These are phyloP conservation scores for Rosa lucieae DNA, from an alignment of 306 rosid species.

Conservation along the genomic window DNA sequence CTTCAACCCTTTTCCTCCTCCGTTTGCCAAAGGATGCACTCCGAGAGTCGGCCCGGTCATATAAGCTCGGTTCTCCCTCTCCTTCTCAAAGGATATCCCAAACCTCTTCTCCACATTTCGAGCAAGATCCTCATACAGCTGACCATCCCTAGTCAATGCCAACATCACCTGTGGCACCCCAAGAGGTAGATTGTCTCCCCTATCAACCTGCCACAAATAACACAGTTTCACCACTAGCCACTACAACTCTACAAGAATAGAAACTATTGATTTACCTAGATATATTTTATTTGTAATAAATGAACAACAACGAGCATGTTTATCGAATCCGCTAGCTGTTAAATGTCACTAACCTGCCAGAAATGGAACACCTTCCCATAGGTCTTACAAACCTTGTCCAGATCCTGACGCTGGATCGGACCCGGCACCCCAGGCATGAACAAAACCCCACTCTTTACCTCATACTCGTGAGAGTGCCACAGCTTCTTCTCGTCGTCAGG, in stretches of 20 bases:
- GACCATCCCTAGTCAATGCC: slow-evolving; percentile 76
- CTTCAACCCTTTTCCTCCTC: slow-evolving; percentile 58
- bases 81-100: slow-evolving; percentile 38
- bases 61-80: slow-evolving; percentile 56
- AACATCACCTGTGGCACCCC: slow-evolving; percentile 79
- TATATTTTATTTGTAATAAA: background rate
- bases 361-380: slow-evolving; percentile 79
- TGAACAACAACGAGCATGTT: background rate
- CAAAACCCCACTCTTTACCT: slow-evolving; percentile 70
- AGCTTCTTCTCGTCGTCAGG: slow-evolving; percentile 76
- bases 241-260: background rate
- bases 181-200: slow-evolving; percentile 56
- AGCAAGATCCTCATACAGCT: slow-evolving; percentile 40
- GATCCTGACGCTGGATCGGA: slow-evolving; percentile 44
- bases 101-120: slow-evolving; percentile 40
- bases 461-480: slow-evolving; percentile 87
- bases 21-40: slow-evolving; percentile 74
- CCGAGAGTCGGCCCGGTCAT: slow-evolving; percentile 63
- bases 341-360: slow-evolving; percentile 52
- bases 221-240: background rate
- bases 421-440: slow-evolving; percentile 57
- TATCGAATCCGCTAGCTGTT: background rate
- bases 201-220: slow-evolving; percentile 80
- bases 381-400: slow-evolving; percentile 69
- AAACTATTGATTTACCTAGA: background rate